Evolutionary conservation across 352 stramenopile species (phyloP), one percentile per base, ranked within the genome.

Genomic region (Detonula confervacea): DNA sequence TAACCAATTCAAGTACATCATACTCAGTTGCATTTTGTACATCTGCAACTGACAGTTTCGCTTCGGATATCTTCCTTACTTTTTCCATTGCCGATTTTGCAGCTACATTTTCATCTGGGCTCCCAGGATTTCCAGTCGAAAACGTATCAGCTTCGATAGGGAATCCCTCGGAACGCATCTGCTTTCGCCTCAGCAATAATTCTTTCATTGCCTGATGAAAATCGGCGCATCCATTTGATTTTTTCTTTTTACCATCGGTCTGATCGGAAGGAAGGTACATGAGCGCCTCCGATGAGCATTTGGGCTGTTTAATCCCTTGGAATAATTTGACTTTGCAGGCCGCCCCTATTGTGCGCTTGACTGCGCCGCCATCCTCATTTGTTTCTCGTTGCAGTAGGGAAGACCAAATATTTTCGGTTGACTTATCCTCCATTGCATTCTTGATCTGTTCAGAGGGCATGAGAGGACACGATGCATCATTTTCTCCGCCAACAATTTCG

Each of bases 251-350:
- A 11, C 49, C 44, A 81, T 77, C 12, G 42, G 51, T 52, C 47
- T 59, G 18, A 35, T 63, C 52, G 42, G 59, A 67, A 73, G 67
- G 70, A 22, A 90, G 66, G 69, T 84, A 87, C 71, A 92, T 83
- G 0, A 91, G 44, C 24, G 69, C 66, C 68, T 90, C 80, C 11
- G 87, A 86, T 42, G 86, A 75, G 44, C 69, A 82, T 69, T 74
- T 77, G 12, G 80, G 80, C 12, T 77, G 47, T 47, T 77, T 33
- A 16, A 73, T 66, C 42, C 79, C 84, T 51, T 91, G 82, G 64
- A 91, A 92, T 71, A 89, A 82, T 67, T 85, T 73, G n/a, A 85
- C 77, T 69, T 77, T 85, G 44, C 77, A 80, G 11, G 77, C 77
- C 47, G 77, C 66, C 47, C 66, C 61, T 59, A 84, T 77, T 14